Base-by-base conservation (phyloP, 768 basidiomycete species). In the Trametes coccinea region DNA sequence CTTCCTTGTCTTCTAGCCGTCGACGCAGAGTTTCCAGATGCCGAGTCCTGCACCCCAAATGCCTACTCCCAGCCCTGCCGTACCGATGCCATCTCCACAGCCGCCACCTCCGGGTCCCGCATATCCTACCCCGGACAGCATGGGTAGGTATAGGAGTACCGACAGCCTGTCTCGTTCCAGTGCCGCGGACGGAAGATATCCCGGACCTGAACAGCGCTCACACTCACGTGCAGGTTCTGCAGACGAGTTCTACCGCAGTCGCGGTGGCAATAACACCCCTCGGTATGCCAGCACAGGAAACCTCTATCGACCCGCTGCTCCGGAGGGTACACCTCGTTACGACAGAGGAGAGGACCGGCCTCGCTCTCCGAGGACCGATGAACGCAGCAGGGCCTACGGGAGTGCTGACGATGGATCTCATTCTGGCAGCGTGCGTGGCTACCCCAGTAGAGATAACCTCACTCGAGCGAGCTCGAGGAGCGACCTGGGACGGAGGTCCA, bases 21-120 rank as follows among this genome's bases (percentile, higher is more conserved):
- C 62, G 13, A 52, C 58, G 10, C 62, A 59, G 27, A 60, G 58
- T 40, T 60, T 60, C 54, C 54, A 57, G 5, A 64, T 64, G 62
- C 62, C 62, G 4, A 60, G 54, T 16, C 62, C 58, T 17, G 59
- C 49, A 4, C 62, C 62, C 13, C 54, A 59, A 16, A 64, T 64
- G 62, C 62, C 62, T 1, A 34, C 40, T 8, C 62, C 62, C 3
- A 41, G 39, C 8, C 47, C 48, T 0, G 39, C n/a, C 30, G 17
- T 54, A 16, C 52, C 62, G 3, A 59, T 59, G 22, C 54, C 55
- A 14, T 54, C 61, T n/a, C 52, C 51, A 51, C 59, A 67, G 45
- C 52, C 61, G 16, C 63, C 63, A 10, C 60, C 56, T 2, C 41
- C 57, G 17, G 60, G 54, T 22, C 63, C 57, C 0, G 31, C 59